Base-by-base conservation (phyloP, 2,329 filamentous ascomycete species). In the Teratosphaeria viscida region DNA sequence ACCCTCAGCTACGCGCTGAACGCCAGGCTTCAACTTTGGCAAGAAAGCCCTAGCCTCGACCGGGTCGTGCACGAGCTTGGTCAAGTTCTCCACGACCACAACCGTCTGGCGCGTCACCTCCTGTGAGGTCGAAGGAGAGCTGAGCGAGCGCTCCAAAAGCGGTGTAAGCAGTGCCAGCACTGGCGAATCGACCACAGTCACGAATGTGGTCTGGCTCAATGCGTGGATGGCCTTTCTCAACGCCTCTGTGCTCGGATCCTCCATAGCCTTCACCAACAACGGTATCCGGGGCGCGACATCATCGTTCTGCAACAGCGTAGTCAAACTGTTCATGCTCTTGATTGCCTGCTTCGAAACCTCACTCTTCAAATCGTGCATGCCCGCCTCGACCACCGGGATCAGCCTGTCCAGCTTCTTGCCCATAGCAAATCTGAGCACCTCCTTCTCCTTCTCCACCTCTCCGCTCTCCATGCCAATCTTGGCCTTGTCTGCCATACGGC, bases 201-300 rank as follows among this genome's bases (percentile, higher is more conserved):
- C 94, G 67, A 99, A 99, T n/a, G 94, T 99, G 11, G 94, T 99
- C 78, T 95, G 90, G 3, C 92, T 96, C 54, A 99, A 81, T 54
- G 92, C 94, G 72, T 96, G 94, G 65, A 99, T 97, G 35, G 94
- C 92, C 79, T 96, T 96, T 73, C 96, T 90, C 59, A 95, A 82
- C 32, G 88, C 90, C 74, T 95, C 85, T 14, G 89, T 81, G 11
- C 90, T 96, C 5, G 94, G 94, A 68, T 96, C 86, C 74, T 96
- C 90, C 87, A 99, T 96, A 55, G 90, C 89, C 73, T 95, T 90
- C 75, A 99, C 86, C 55, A 99, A 82, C 2, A 97, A 85, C 6
- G 92, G 91, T 69, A 99, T 92, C 69, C 91, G 85, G 54, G 92
- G 92, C 27, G 88, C 87, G 59, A 99, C 92, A 74, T 99, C 94